Conservation (phyloP, 2,329 filamentous ascomycete genomes). For the Arachnopeziza araneosa region DNA sequence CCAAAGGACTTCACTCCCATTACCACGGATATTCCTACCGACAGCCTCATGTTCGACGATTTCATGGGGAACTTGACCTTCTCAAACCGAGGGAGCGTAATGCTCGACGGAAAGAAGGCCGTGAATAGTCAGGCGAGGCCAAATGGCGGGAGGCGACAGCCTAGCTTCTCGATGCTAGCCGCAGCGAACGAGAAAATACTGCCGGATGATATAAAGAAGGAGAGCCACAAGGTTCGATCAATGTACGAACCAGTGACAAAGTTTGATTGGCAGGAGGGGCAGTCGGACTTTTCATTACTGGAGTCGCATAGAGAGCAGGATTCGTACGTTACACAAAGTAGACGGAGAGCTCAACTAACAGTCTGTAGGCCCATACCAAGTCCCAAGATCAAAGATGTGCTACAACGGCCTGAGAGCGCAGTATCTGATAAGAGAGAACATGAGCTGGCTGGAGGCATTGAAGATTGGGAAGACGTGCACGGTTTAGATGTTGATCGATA, state of each 20-base stretch:
- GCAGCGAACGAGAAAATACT: constrained; percentile 22
- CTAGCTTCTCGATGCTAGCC: constrained; percentile 26
- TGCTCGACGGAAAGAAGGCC: constrained; percentile 47
- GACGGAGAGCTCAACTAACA: not conserved
- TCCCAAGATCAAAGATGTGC: not conserved
- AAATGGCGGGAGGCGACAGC: constrained; percentile 24
- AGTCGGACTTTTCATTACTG: not conserved
- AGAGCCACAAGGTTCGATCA: constrained; percentile 32
- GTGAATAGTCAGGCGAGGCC: constrained; percentile 20
- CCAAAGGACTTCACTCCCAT: constrained; percentile 42
- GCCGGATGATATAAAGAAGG: constrained; percentile 28
- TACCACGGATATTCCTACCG: constrained; percentile 50
- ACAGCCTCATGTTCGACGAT: constrained; percentile 52
- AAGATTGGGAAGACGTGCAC: constrained; percentile 63
- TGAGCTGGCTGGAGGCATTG: constrained; percentile 53
- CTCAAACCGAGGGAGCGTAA: constrained; percentile 58
- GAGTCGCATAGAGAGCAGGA: not conserved
- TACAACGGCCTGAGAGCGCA: constrained; percentile 20
- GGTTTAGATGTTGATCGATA: constrained; percentile 60
- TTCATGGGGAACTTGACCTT: constrained; percentile 52
- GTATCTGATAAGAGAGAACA: constrained; percentile 31
- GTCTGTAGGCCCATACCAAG: not conserved
- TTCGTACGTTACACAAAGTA: not conserved
- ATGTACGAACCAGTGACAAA: constrained; percentile 29
- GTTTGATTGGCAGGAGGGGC: constrained; percentile 23